Conservation (phyloP, 257 asterid genomes). For the Ballota nigra region DNA sequence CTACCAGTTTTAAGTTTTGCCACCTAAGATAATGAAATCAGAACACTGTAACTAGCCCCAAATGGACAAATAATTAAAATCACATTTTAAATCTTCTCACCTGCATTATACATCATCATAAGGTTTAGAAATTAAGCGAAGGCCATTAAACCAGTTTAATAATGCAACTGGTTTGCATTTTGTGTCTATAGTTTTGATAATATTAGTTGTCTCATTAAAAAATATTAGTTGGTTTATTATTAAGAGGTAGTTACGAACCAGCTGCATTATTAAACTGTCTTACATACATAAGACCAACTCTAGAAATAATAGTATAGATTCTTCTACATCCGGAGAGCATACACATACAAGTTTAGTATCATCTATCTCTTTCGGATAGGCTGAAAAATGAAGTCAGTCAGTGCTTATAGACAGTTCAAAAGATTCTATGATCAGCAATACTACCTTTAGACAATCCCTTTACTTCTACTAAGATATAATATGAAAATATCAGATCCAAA, state of each 20-base stretch:
- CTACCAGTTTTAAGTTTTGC: conserved; percentile 66
- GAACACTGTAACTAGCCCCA: conserved; percentile 1
- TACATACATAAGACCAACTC: too few species aligned
- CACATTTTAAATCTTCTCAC: neutral
- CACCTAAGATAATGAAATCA: conserved; percentile 43
- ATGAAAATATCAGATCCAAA: conserved; percentile 10
- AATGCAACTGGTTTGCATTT: too few species aligned
- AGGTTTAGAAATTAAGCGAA: neutral
- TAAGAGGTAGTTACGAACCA: too few species aligned
- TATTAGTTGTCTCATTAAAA: too few species aligned
- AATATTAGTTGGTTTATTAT: too few species aligned
- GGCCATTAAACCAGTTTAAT: too few species aligned
- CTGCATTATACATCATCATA: neutral
- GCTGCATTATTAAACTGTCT: too few species aligned
- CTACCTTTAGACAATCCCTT: neutral
- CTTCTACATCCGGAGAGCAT: neutral
- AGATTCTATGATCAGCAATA: neutral
- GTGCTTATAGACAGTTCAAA: neutral
- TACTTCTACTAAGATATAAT: neutral
- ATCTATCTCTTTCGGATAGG: neutral
- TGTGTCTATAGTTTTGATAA: too few species aligned
- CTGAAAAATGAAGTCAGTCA: neutral
- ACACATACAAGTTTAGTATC: neutral
- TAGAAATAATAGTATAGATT: neutral
- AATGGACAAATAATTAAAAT: neutral